Evolutionary conservation across 768 basidiomycete genomes (phyloP), one percentile per base, ranked within the genome.

Genomic region (Serendipita sp.): DNA sequence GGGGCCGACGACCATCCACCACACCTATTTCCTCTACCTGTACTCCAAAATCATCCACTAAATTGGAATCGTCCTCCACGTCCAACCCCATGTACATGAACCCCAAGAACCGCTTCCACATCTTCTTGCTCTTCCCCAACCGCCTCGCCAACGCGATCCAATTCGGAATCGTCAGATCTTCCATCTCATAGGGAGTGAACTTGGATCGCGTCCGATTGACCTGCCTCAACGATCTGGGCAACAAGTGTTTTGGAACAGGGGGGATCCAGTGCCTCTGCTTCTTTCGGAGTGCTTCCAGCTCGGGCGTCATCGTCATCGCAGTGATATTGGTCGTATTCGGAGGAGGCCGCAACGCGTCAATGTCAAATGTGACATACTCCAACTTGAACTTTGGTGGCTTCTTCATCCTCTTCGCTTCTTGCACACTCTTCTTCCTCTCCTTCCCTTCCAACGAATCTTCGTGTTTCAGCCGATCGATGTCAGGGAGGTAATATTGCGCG

Each of bases 101-200:
- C 73, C 77, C 73, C 70, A 77, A 77, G 75, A 91, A 94, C 73
- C 75, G 74, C 71, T 77, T 78, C 73, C 86, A 82, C 71, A 89
- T 74, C 69, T 80, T 75, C 72, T 78, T 76, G 45, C 73, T 71
- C 48, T 68, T 67, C 3, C 72, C 71, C 67, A 94, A 71, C 71
- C 78, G 74, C 70, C 81, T 81, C 65, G 81, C 89, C 54, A 92
- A 77, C 67, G 75, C 76, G 62, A 88, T 73, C 84, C 88, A 94
- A 64, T 83, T 83, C 65, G 76, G 73, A 41, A 94, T 83, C 68
- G 90, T 93, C 76, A 94, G 76, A 71, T 94, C 91, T 64, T 66
- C 68, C 82, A 94, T 77, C 68, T 70, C 73, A 74, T 90, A 95
- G 52, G 89, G 88, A 65, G 84, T 80, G 66, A 80, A 84, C 69